Conservation (phyloP, 805 yeast species). For the Candida maltosa region DNA sequence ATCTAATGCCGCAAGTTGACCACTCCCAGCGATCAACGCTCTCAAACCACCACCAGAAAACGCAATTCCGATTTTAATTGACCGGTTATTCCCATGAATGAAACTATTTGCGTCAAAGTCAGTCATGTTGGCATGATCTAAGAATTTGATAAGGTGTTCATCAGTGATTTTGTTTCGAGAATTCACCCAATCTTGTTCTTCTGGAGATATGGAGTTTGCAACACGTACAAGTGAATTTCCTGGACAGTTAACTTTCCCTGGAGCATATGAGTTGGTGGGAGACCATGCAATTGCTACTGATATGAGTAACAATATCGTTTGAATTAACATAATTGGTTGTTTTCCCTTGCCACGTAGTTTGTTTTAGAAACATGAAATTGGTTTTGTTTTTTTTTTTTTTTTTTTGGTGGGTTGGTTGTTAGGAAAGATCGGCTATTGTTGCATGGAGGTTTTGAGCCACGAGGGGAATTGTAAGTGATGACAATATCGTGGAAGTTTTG, state of each 20-base stretch:
- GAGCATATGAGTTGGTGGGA: constrained; percentile 47
- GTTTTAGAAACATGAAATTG: no score
- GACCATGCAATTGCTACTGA: constrained; percentile 34
- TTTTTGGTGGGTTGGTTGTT: no score
- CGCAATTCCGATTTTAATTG: constrained; percentile 30
- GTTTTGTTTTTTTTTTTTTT: no score
- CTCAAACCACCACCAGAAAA: constrained; percentile 42
- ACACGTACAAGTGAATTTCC: constrained; percentile 20
- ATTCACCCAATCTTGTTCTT: constrained; percentile 23
- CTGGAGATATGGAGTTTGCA: constrained; percentile 18
- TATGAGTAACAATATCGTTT: no score
- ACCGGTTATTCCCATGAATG: constrained; percentile 13
- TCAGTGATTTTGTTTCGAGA: constrained; percentile 20
- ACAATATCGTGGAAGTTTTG: no score
- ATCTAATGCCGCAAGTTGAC: constrained; percentile 76
- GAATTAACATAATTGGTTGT: no score
- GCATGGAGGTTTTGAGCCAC: no score
- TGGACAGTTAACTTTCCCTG: constrained; percentile 27
- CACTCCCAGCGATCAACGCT: constrained; percentile 72
- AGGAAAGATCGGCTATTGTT: no score
- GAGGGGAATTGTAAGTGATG: no score
- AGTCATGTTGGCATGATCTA: constrained; percentile 18
- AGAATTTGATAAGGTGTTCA: constrained; percentile 19
- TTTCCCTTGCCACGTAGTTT: no score
- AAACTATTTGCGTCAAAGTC: constrained; percentile 20